Evolutionary conservation across 2,329 filamentous ascomycete genomes (phyloP).

Genomic region (Claviceps citrina): DNA sequence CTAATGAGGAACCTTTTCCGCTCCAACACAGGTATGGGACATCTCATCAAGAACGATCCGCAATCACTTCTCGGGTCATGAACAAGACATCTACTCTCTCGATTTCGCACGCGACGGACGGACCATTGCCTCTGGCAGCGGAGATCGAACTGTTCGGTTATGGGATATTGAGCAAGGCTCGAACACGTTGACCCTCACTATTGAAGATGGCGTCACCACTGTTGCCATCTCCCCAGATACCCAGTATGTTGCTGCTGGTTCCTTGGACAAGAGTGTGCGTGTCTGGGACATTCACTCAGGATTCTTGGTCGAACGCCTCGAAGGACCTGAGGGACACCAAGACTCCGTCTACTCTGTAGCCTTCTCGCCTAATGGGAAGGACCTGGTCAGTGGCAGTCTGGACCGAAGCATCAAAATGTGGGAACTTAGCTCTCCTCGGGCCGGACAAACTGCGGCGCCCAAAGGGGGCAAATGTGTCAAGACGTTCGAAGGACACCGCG

Average conservation of each 20-base stretch:
- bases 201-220: constrained; percentile 94
- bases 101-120: constrained; percentile 90
- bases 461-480: constrained; percentile 89
- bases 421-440: constrained; percentile 66
- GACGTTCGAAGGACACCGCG: constrained; percentile 94
- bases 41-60: constrained; percentile 71
- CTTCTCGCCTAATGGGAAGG: constrained; percentile 83
- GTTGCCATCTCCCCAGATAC: constrained; percentile 95
- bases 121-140: constrained; percentile 88
- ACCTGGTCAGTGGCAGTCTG: constrained; percentile 84
- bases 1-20: constrained; percentile 6
- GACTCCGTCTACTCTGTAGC: constrained; percentile 94
- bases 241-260: constrained; percentile 85
- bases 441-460: constrained; percentile 47
- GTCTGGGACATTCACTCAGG: constrained; percentile 89
- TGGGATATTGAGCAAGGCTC: constrained; percentile 86
- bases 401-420: constrained; percentile 99
- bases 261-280: constrained; percentile 90
- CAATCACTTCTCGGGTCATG: constrained; percentile 88
- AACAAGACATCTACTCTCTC: constrained; percentile 95
- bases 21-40: constrained; percentile 65
- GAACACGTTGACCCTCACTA: constrained; percentile 71
- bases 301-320: constrained; percentile 76
- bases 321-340: constrained; percentile 87
- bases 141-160: constrained; percentile 82